Conservation (phyloP, 305 asterid genomes). For the Solanum hybrid region DNA sequence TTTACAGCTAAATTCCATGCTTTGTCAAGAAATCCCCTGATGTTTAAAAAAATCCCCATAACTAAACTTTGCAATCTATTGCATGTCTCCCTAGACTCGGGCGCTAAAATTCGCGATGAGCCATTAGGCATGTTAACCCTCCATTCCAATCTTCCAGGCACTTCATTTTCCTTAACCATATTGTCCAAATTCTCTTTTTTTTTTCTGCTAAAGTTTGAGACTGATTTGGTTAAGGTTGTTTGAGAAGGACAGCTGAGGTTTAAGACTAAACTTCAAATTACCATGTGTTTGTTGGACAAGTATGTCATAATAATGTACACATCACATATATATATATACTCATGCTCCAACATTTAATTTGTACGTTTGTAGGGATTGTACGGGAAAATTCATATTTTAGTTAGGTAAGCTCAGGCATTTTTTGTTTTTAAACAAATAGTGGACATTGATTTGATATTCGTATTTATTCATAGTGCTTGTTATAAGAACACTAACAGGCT, state of each 20-base stretch:
- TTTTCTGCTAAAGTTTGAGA: neutral
- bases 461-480: constrained; percentile 12
- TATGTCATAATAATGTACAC: constrained; percentile 2
- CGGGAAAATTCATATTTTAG: constrained; percentile 22
- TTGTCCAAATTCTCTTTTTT: neutral
- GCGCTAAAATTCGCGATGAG: constrained; percentile 25
- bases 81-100: constrained; percentile 10
- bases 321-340: constrained; percentile 21
- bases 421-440: neutral
- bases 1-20: constrained; percentile 50
- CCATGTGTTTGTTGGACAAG: neutral
- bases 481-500: neutral
- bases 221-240: neutral
- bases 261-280: neutral
- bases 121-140: constrained; percentile 42
- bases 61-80: constrained; percentile 14
- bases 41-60: constrained; percentile 10
- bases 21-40: constrained; percentile 33
- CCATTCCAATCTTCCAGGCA: constrained; percentile 46
- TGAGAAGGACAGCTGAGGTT: neutral
- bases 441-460: constrained; percentile 15
- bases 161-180: constrained; percentile 28
- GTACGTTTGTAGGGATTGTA: constrained; percentile 24
- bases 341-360: constrained; percentile 14
- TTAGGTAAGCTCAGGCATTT: constrained; percentile 28